phyloP scores from a whole-genome alignment of 108 stramenopile species.

The Nannochloropsis gaditana region DNA sequence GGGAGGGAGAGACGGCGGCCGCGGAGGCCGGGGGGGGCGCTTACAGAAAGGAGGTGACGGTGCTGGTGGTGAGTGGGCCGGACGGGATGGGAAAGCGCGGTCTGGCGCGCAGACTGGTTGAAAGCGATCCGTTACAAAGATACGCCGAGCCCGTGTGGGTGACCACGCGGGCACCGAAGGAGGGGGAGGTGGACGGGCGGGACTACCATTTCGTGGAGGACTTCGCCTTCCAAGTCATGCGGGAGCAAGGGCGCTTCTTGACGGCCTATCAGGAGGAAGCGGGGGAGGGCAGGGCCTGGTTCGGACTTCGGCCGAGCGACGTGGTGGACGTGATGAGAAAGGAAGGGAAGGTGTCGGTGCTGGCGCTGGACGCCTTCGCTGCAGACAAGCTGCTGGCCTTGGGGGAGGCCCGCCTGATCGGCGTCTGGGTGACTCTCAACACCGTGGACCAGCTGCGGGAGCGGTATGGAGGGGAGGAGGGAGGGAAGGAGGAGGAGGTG shows the following conservation, averaged over 20 bases:
- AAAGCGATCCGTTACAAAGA: background rate
- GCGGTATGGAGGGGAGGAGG: background rate
- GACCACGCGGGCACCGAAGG: background rate
- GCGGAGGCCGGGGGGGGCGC: background rate
- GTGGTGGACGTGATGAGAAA: background rate
- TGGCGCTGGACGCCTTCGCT: background rate
- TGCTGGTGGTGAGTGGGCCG: slow-evolving; percentile 2
- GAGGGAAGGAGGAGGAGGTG: background rate
- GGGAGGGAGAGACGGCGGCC: background rate
- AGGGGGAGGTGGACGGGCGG: background rate
- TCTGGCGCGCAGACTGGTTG: background rate
- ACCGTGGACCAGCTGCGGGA: background rate
- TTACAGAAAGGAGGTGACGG: background rate
- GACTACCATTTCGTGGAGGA: background rate
- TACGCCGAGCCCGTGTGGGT: background rate
- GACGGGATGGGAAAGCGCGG: background rate
- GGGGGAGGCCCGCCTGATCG: background rate
- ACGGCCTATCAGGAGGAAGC: background rate
- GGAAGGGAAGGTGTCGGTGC: background rate
- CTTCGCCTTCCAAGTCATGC: background rate
- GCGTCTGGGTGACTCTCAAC: background rate
- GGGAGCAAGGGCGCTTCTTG: background rate
- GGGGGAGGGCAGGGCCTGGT: background rate
- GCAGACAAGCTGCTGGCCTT: background rate
- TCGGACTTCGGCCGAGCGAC: background rate